Conservation (phyloP, 176 grass and related monocot species). For the Oryza australiensis region DNA sequence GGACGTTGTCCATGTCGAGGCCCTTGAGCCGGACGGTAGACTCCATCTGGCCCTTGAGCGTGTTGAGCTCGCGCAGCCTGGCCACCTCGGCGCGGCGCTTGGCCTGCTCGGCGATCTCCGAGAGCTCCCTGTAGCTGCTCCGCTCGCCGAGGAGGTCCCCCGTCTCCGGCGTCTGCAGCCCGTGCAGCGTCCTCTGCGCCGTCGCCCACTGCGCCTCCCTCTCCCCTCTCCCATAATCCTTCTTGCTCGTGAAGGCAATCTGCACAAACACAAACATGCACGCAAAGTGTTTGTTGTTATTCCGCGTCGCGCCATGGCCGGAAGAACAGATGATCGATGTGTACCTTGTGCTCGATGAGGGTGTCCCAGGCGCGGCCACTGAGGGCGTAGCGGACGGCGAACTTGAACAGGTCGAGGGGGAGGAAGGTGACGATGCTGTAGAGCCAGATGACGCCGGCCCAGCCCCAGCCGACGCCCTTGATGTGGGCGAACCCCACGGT, state of each 20-base stretch:
- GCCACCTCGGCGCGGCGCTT: conserved; percentile 91
- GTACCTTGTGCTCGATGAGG: conserved; percentile 80
- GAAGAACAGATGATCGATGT: too few relatives aligned
- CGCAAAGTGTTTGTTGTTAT: too few relatives aligned
- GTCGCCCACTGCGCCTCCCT: conserved; percentile 91
- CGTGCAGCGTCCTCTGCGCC: conserved; percentile 88
- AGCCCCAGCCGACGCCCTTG: conserved; percentile 79
- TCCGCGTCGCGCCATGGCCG: too few relatives aligned
- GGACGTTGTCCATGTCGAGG: conserved; percentile 66
- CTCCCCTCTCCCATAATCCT: conserved; percentile 90
- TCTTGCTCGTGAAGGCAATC: conserved; percentile 85
- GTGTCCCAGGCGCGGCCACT: conserved; percentile 95
- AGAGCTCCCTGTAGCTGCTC: conserved; percentile 73
- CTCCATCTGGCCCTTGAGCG: conserved; percentile 73
- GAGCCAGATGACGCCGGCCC: conserved; percentile 94
- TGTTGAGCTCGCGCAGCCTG: conserved; percentile 75
- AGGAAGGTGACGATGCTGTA: conserved; percentile 79
- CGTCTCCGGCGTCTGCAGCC: conserved; percentile 57
- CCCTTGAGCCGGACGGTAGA: conserved; percentile 82
- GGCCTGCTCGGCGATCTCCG: conserved; percentile 94
- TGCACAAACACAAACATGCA: background rate
- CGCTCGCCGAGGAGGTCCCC: conserved; percentile 43
- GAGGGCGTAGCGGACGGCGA: conserved; percentile 72
- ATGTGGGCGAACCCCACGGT: conserved; percentile 65
- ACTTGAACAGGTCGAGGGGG: conserved; percentile 87